phyloP scores from a whole-genome alignment of 805 yeast genomes.

The Spathaspora girioi region DNA sequence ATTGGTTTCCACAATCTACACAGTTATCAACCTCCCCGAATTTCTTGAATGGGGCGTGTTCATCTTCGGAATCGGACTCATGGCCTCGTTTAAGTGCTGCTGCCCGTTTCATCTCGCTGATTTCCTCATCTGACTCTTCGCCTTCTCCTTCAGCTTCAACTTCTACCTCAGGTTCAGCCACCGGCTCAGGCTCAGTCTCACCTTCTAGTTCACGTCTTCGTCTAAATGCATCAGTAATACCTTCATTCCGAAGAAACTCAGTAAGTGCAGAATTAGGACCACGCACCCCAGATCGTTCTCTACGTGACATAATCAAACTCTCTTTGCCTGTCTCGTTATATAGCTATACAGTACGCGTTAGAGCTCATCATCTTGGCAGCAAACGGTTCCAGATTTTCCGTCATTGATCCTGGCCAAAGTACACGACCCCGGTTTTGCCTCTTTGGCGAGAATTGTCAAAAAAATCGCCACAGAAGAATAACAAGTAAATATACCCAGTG shows the following conservation, averaged over 20 bases:
- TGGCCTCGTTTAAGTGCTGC: constrained; percentile 18
- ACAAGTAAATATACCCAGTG: neutral
- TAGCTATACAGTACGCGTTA: neutral
- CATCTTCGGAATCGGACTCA: constrained; percentile 29
- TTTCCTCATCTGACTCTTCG: constrained; percentile 20
- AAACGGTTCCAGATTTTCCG: neutral
- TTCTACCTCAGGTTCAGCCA: constrained; percentile 10
- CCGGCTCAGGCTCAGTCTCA: constrained; percentile 10
- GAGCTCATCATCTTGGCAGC: neutral
- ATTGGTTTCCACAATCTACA: constrained; percentile 56
- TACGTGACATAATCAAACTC: neutral
- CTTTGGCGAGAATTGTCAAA: neutral
- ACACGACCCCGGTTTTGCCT: neutral
- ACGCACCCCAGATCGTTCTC: constrained; percentile 7
- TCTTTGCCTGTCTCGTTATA: neutral
- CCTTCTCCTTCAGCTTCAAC: constrained; percentile 5
- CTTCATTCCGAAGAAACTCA: constrained; percentile 82
- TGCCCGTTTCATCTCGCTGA: constrained; percentile 30
- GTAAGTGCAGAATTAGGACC: constrained; percentile 89
- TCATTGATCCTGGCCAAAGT: neutral
- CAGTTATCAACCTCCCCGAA: constrained; percentile 59
- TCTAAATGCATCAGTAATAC: constrained; percentile 80
- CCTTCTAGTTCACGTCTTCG: constrained; percentile 22
- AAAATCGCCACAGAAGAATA: constrained; percentile 1
- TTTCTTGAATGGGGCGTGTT: constrained; percentile 20